A percentile compares a stretch with the other conserved stretches of the same genome.
phyloP scores from a whole-genome alignment of 139 green algal genomes.

The Mesostigma viride region DNA sequence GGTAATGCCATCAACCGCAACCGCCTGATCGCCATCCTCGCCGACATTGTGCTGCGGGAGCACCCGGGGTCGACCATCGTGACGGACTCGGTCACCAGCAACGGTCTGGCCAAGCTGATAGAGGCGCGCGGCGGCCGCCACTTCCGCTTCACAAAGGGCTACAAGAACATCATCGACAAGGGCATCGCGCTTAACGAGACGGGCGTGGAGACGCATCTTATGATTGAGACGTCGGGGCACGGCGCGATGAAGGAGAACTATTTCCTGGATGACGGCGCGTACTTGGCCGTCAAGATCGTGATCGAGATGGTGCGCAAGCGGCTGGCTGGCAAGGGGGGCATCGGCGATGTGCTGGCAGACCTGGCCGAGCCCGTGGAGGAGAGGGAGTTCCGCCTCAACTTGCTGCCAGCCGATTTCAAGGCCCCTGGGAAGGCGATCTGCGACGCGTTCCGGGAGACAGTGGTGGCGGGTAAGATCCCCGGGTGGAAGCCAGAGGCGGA shows the following conservation, averaged over 20 bases:
- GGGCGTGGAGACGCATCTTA: constrained; percentile 67
- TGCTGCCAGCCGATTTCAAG: constrained; percentile 48
- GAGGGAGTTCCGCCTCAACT: constrained; percentile 55
- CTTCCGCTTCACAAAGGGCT: constrained; percentile 72
- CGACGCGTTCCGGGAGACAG: not conserved
- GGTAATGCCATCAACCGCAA: constrained; percentile 86
- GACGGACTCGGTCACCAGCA: constrained; percentile 82
- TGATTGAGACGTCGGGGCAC: constrained; percentile 92
- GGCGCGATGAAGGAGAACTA: constrained; percentile 86
- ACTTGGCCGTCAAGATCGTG: constrained; percentile 74
- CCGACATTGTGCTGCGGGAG: constrained; percentile 64
- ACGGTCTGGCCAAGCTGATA: constrained; percentile 83
- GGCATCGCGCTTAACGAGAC: constrained; percentile 4
- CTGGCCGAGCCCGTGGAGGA: constrained; percentile 59
- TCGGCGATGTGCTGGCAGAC: constrained; percentile 50
- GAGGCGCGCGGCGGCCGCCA: constrained; percentile 26
- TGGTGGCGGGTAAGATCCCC: constrained; percentile 2
- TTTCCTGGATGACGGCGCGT: constrained; percentile 87
- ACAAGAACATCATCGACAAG: constrained; percentile 95
- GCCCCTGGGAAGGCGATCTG: constrained; percentile 23
- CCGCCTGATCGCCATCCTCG: constrained; percentile 81
- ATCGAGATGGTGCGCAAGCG: constrained; percentile 50
- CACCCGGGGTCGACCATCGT: constrained; percentile 84
- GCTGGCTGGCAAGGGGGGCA: constrained; percentile 35
- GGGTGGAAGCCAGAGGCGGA: constrained; percentile 54